These are phyloP conservation scores for Aureobasidium sp. DNA, from an alignment of 2,329 filamentous ascomycete species.

Conservation along the genomic window DNA sequence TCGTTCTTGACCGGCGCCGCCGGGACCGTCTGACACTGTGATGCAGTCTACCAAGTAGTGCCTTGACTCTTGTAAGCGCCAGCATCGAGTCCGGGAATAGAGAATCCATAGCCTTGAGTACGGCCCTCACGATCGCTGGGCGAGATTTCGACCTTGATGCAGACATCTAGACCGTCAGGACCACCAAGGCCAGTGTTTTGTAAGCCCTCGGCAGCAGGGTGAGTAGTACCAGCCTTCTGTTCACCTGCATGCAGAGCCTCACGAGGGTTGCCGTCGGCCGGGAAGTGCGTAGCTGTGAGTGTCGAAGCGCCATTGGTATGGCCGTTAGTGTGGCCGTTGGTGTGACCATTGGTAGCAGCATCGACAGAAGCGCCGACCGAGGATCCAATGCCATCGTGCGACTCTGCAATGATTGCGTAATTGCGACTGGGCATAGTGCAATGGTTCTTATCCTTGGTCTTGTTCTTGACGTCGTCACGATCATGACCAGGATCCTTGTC, in stretches of 20 bases:
- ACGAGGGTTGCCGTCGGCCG: conserved; percentile 61
- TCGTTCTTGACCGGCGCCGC: too few relatives aligned
- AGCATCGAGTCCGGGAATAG: conserved; percentile 48
- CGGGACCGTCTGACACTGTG: too few relatives aligned
- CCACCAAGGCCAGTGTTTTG: conserved; percentile 48
- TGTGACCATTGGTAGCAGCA: conserved; percentile 8
- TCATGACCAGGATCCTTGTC: conserved; percentile 60
- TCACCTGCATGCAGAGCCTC: conserved; percentile 80
- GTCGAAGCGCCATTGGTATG: conserved; percentile 20
- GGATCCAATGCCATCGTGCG: conserved; percentile 28
- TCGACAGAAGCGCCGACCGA: background rate
- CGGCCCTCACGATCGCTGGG: conserved; percentile 46
- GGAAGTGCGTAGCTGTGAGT: conserved; percentile 3
- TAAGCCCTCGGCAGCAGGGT: conserved; percentile 70
- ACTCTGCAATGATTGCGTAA: conserved; percentile 69
- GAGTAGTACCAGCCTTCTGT: conserved; percentile 77
- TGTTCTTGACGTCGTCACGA: conserved; percentile 52
- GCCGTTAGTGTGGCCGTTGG: conserved; percentile 30
- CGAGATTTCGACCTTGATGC: conserved; percentile 54
- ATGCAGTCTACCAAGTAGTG: conserved; percentile 26
- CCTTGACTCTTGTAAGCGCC: conserved; percentile 24
- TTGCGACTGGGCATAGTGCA: conserved; percentile 83
- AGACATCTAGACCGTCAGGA: conserved; percentile 50
- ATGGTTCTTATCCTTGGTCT: conserved; percentile 79
- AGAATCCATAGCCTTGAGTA: conserved; percentile 57